Evolutionary conservation across 768 basidiomycete species (phyloP), one percentile per base, ranked within the genome.

Genomic region (Hygrocybe punicea): DNA sequence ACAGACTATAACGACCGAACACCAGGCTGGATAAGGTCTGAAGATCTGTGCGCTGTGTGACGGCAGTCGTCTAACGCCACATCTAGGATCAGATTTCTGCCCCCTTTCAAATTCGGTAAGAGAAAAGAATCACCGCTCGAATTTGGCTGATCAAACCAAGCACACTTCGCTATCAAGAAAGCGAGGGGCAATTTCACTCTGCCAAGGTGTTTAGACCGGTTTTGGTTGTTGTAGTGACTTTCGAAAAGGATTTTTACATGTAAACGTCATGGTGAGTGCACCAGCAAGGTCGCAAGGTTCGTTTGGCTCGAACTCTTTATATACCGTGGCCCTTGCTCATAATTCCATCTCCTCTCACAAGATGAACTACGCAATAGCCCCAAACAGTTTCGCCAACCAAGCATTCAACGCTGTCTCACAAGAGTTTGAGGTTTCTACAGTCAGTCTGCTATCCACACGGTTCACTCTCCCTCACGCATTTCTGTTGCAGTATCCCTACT

Each of bases 61-160:
- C n/a, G n/a, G n/a, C n/a, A n/a, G n/a, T 50, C 49, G 25, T 23
- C 34, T 50, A 50, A 50, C 49, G 49, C 49, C 49, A 50, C 49
- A 50, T 50, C 49, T 50, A 16, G 16, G 16, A 35, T 25, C 49
- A 50, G 29, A 34, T 42, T 19, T 16, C 19, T 14, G 4, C 40
- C 14, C 19, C 19, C 19, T 3, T 19, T 19, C 40, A 42, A 19
- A 42, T 42, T 19, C 40, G 40, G 40, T 10, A 42, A 42, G 40
- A 19, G 3, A 42, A 16, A 14, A 42, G 40, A 42, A 42, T 42
- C 40, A 42, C 16, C 40, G 40, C 40, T 42, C 40, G 40, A 19
- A 42, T 42, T 19, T 42, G 40, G 40, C 16, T 42, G 40, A 42
- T 42, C 40, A 42, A 16, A 16, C 40, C 40, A 14, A 19, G 14